phyloP scores from a whole-genome alignment of 2,329 filamentous ascomycete species.

The Coniochaeta ligniaria region DNA sequence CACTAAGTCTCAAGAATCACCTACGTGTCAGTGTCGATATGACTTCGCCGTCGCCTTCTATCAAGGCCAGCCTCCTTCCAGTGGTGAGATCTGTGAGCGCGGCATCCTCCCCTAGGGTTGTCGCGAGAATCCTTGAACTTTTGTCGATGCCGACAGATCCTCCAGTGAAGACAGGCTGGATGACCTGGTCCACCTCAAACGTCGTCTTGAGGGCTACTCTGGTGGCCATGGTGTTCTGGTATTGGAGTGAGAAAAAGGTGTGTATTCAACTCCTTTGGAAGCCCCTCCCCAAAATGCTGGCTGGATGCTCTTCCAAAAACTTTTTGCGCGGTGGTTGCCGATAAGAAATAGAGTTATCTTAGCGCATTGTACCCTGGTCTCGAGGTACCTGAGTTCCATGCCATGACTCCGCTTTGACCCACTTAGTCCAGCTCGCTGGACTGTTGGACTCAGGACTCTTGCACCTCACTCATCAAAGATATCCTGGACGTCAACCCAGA shows the following conservation, averaged over 20 bases:
- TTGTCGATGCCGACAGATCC: constrained; percentile 79
- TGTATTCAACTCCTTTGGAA: constrained; percentile 5
- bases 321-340: constrained; percentile 6
- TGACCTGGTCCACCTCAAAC: constrained; percentile 74
- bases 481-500: neutral
- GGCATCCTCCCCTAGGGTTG: constrained; percentile 86
- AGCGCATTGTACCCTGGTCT: constrained; percentile 13
- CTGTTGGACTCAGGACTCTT: no score
- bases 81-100: constrained; percentile 79
- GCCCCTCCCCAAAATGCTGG: neutral
- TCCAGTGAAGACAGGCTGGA: constrained; percentile 91
- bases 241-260: neutral
- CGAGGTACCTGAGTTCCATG: neutral
- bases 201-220: constrained; percentile 72
- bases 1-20: no score
- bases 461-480: no score
- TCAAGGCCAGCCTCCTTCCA: constrained; percentile 71
- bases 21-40: constrained; percentile 67
- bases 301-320: constrained; percentile 7
- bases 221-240: constrained; percentile 43
- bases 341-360: constrained; percentile 30
- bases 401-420: constrained; percentile 3
- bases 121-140: constrained; percentile 74
- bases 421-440: neutral
- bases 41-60: constrained; percentile 76